phyloP scores from a whole-genome alignment of 106 monocot species.

The Chionographis japonica region DNA sequence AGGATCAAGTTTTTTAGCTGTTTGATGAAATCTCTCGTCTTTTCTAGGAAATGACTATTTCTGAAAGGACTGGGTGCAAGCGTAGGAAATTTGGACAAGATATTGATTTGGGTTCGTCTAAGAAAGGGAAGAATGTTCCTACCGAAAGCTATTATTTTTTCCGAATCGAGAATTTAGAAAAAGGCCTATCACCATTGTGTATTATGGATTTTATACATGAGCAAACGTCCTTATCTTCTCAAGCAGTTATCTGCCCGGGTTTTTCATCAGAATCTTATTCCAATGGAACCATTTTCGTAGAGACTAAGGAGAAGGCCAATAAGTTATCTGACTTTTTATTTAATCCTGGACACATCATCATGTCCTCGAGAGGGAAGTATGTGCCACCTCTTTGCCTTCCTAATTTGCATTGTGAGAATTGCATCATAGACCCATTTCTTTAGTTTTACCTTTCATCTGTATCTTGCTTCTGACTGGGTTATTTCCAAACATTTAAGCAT shows the following conservation, averaged over 20 bases:
- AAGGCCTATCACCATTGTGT: conserved; percentile 12
- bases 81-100: not conserved
- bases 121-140: not conserved
- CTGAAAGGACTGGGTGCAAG: not conserved
- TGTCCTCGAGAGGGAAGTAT: conserved; percentile 19
- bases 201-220: conserved; percentile 22
- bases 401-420: no score
- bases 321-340: conserved; percentile 13
- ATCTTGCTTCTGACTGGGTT: no score
- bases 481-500: no score
- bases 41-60: no score
- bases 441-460: no score
- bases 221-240: conserved; percentile 6
- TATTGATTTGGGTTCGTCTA: conserved; percentile 9
- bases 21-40: no score
- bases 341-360: conserved; percentile 18
- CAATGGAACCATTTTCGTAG: conserved; percentile 12
- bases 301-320: not conserved
- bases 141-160: conserved; percentile 8
- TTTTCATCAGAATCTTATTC: not conserved
- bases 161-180: conserved; percentile 26
- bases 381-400: no score
- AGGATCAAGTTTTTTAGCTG: no score
- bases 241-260: not conserved
- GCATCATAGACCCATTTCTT: no score